A percentile compares a stretch with the other conserved stretches of the same genome.
Conservation (phyloP, 1,284 basidiomycete species). For the Gymnopus androsaceus region DNA sequence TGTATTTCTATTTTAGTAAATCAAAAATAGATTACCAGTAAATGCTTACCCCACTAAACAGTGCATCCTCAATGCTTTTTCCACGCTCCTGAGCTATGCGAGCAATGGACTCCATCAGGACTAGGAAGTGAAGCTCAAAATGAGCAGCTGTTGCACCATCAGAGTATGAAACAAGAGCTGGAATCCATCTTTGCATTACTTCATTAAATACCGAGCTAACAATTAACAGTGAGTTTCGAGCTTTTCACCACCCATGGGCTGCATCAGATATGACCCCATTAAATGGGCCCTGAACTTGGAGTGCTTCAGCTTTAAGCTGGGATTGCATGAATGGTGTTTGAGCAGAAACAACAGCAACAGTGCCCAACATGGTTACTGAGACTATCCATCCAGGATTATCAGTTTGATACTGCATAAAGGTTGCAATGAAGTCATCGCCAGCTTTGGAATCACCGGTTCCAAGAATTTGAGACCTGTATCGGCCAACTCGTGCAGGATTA, state of each 20-base stretch:
- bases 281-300: neutral
- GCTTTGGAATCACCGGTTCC: neutral
- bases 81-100: neutral
- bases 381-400: constrained; percentile 5
- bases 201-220: constrained; percentile 1
- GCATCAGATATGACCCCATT: constrained; percentile 12
- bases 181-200: neutral
- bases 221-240: neutral
- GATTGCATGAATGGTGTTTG: constrained; percentile 11
- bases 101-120: constrained; percentile 5
- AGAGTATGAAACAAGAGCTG: neutral
- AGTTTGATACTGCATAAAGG: constrained; percentile 5
- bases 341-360: constrained; percentile 5
- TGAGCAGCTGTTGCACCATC: constrained; percentile 1
- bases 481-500: neutral
- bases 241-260: constrained; percentile 13
- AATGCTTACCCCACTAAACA: constrained; percentile 26
- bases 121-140: constrained; percentile 1
- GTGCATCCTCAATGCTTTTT: constrained; percentile 15
- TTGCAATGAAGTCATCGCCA: constrained; percentile 7
- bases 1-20: no score
- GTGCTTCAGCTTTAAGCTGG: neutral
- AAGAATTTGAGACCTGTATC: neutral
- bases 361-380: neutral
- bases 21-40: no score